Evolutionary conservation across 768 basidiomycete genomes (phyloP), one percentile per base, ranked within the genome.

Genomic region (Pleurotus eryngii): DNA sequence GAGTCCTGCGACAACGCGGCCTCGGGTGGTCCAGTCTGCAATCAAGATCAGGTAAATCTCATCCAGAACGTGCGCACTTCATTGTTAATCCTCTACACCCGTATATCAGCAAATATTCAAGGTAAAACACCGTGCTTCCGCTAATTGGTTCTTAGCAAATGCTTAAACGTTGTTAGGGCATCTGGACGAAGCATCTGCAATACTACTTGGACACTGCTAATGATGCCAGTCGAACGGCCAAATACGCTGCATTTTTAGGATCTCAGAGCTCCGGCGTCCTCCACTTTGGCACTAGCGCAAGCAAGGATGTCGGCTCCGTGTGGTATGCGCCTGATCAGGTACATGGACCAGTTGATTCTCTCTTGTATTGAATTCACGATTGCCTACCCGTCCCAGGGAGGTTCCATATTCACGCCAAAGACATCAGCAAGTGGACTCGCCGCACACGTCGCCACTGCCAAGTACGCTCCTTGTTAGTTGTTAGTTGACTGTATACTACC

Each of bases 1-100:
- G 82, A 83, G 65, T 76, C 81, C 1, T 84, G 83, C 54, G 83
- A 84, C 59, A 66, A 78, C 53, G 74, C 77, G 8, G 60, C 66
- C 12, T 56, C 73, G 0, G 74, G 75, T 20, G 72, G 71, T 24
- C 27, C 74, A 0, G 64, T 68, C 17, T 84, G 82, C 61, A 68
- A 82, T 60, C 64, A 70, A 37, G 77, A 83, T 58, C 80, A 81
- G 70, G 75, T 74, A 55, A 56, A 64, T 60, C 18, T 46, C 48
- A 9, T 57, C 20, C 37, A 5, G 4, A 7, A n/a, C 14, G 22
- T 38, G n/a, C 51, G n/a, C 17, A 30, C 40, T 20, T 46, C 12
- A n/a, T 7, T 43, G 11, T 37, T 26, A 30, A 27, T 43, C 53
- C 1, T 7, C 40, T 30, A 18, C 14, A 47, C 12, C 42, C 37